phyloP scores from a whole-genome alignment of 2,329 filamentous ascomycete species.

The Stromatinia cepivora region DNA sequence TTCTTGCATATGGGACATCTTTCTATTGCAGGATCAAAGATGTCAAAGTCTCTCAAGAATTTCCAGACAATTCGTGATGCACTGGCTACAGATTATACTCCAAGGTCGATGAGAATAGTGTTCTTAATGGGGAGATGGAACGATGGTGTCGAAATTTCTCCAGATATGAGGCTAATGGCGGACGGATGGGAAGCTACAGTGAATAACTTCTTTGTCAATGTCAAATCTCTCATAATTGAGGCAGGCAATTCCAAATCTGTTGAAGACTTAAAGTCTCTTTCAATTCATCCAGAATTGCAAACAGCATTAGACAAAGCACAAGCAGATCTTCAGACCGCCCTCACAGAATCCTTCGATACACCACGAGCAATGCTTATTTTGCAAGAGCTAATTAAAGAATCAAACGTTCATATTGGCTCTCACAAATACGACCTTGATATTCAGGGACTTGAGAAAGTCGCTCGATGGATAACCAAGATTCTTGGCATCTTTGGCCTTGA shows the following conservation, averaged over 20 bases:
- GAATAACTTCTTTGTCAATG: constrained; percentile 57
- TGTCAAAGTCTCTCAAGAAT: constrained; percentile 95
- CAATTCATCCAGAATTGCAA: constrained; percentile 19
- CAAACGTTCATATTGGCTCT: constrained; percentile 62
- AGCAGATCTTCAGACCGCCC: constrained; percentile 55
- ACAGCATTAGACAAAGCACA: constrained; percentile 50
- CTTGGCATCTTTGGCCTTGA: constrained; percentile 84
- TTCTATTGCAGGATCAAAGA: constrained; percentile 86
- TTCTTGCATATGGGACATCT: constrained; percentile 95
- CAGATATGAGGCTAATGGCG: constrained; percentile 73
- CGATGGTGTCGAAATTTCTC: constrained; percentile 86
- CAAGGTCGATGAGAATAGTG: constrained; percentile 77
- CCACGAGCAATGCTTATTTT: constrained; percentile 76
- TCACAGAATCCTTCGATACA: constrained; percentile 88
- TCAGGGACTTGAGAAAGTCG: constrained; percentile 55
- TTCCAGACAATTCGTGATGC: constrained; percentile 92
- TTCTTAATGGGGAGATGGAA: constrained; percentile 89
- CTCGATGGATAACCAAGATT: constrained; percentile 79
- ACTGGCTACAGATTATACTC: constrained; percentile 67
- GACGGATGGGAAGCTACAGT: constrained; percentile 65
- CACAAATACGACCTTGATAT: constrained; percentile 48
- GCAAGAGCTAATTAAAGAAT: constrained; percentile 72
- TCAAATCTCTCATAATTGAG: constrained; percentile 30
- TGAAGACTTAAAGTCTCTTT: constrained; percentile 29
- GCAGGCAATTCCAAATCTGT: constrained; percentile 19